Conservation (phyloP, 176 grass and related monocot genomes). For the Oryza glumipatula region DNA sequence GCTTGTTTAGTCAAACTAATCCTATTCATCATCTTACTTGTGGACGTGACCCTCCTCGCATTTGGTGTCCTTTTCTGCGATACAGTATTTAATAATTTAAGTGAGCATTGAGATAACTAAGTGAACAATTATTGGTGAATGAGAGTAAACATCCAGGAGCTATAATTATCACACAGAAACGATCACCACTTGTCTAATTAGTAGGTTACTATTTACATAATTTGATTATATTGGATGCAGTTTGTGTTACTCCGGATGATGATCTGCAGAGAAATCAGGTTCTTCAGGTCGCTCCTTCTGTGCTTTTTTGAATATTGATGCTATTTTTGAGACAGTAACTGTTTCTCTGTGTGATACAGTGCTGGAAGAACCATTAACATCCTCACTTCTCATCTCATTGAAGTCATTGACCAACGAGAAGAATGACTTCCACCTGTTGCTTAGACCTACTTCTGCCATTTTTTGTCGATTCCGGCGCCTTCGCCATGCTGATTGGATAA, state of each 20-base stretch:
- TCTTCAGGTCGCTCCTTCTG: conserved; percentile 38
- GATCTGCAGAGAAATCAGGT: conserved; percentile 36
- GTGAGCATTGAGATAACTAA: neutral
- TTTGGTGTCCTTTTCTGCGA: conserved; percentile 7
- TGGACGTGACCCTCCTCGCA: conserved; percentile 2
- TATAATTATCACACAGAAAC: conserved; percentile 9
- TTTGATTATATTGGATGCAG: conserved; percentile 6
- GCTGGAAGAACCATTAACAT: neutral
- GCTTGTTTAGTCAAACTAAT: neutral
- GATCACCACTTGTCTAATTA: conserved; percentile 8
- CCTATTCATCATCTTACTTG: conserved; percentile 22
- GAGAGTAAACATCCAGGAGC: neutral
- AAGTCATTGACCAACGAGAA: conserved; percentile 37
- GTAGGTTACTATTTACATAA: neutral
- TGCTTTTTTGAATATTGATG: conserved; percentile 41
- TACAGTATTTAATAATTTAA: neutral
- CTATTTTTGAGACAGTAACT: conserved; percentile 33
- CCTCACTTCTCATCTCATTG: neutral
- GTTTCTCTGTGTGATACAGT: neutral
- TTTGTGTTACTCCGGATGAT: conserved; percentile 27
- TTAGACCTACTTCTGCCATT: conserved; percentile 21
- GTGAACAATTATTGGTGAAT: neutral
- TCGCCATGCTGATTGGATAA: conserved; percentile 50
- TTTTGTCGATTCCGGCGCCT: conserved; percentile 21
- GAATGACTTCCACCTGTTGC: conserved; percentile 41